Base-by-base conservation (phyloP, 2,329 filamentous ascomycete genomes). In the Pyrenochaeta sp. region DNA sequence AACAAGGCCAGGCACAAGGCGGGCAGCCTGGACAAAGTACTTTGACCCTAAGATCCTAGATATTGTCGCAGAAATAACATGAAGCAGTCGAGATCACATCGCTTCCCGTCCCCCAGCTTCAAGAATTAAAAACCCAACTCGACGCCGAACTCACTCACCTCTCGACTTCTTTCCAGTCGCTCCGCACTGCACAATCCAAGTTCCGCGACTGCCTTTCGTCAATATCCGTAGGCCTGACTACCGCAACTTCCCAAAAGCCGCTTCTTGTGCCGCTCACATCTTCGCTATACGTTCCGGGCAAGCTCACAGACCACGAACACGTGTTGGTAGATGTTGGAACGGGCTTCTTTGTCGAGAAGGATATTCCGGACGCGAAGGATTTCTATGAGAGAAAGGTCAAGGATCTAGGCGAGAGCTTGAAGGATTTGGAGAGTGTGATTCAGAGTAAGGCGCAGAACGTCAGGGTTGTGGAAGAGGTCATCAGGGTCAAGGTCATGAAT, bases 141-240 rank as follows among this genome's bases (percentile, higher is more conserved):
- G 94, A 97, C 78, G 90, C 95, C 72, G 95, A 99, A 80, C 90
- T 99, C 65, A 92, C 97, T 77, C 94, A 98, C 82, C 87, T 99
- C 66, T 96, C 92, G 2, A 86, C 84, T 56, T 98, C 95, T 9
- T 97, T 96, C 81, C 85, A 90, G 50, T 95, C 96, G 77, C 88
- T 99, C 1, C 91, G 93, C 64, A 89, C 90, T 51, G 95, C 95
- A 2, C 95, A 98, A 77, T 85, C 88, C 52, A 97, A 96, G 77
- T 99, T 99, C 82, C 86, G 87, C 54, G 94, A 98, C 74, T 99
- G 95, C 72, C 85, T 97, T 36, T 85, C 86, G 50, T 92, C 91
- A 51, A 91, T 99, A 62, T 82, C 86, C 22, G 80, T 82, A 24
- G 88, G 88, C 1, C 80, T 89, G 24, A 74, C 68, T 54, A 76